Base-by-base conservation (phyloP, 148 eudicot species). In the Rhododendron griersonianum region DNA sequence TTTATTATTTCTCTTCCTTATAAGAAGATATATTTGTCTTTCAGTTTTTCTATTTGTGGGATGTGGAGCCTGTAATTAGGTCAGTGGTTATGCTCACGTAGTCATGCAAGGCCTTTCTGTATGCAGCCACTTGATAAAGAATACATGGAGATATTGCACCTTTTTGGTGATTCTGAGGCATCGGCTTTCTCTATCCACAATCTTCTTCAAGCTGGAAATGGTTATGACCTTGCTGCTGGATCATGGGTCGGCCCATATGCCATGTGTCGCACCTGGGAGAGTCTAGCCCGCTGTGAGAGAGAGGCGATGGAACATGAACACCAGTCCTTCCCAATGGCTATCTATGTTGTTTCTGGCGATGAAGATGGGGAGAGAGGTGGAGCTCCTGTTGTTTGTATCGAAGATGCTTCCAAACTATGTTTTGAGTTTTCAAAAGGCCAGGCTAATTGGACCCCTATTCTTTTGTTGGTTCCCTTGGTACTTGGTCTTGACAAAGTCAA, bases 341-440 rank as follows among this genome's bases (percentile, higher is more conserved):
- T 97, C 41, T 92, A 97, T 87, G 93, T 97, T 78, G 98, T 97
- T 86, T 95, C 98, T 82, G 99, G 99, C 73, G 99, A 97, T 91
- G 99, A 93, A 90, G 98, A 97, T 91, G 99, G 99, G 14, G 99
- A 97, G 93, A 88, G 98, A 75, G 99, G 99, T 90, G 99, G 99
- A 59, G 99, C 98, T 81, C 99, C 99, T 45, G 96, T 94, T 84
- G 93, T 97, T 84, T 97, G 96, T 87, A 87, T 95, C 79, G 99
- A 97, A 90, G 98, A 97, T 89, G 93, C 94, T 75, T 86, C 88
- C 39, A 87, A 80, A 82, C 91, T 89, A 77, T 95, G 96, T 86
- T 87, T 69, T 25, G 95, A 95, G 84, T 92, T 91, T 86, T 91
- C 95, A 73, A 87, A 91, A 75, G 93, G 92, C 73, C 91, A 89